These are phyloP conservation scores for Pterocarpus macrocarpus DNA, from an alignment of 306 rosid genomes.

Conservation along the genomic window DNA sequence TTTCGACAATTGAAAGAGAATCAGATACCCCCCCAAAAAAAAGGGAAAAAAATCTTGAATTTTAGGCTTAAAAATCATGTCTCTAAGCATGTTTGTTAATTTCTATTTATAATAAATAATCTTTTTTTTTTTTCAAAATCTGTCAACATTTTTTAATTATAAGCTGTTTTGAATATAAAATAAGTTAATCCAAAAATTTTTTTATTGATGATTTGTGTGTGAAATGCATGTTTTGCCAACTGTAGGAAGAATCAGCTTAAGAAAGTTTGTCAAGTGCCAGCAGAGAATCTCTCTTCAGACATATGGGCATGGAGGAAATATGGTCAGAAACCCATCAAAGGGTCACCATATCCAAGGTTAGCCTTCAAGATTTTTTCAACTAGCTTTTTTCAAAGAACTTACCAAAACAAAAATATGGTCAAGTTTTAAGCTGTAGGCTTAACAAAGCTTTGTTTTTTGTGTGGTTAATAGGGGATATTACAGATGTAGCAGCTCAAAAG, in stretches of 20 bases:
- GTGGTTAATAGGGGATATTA: slow-evolving; percentile 81
- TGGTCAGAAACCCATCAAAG: slow-evolving; percentile 98
- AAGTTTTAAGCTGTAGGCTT: neutral
- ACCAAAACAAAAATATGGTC: neutral
- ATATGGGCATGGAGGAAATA: slow-evolving; percentile 99
- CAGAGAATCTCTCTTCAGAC: slow-evolving; percentile 87
- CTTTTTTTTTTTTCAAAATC: neutral
- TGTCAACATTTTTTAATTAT: no score
- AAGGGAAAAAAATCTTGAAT: neutral
- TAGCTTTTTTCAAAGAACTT: neutral
- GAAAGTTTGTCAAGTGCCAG: slow-evolving; percentile 87
- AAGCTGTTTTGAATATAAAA: no score
- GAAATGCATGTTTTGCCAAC: slow-evolving; percentile 15
- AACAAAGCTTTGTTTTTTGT: slow-evolving; percentile 30
- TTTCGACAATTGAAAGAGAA: neutral
- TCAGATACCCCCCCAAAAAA: neutral
- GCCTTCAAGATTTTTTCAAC: slow-evolving; percentile 4
- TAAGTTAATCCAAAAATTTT: no score
- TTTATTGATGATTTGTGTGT: slow-evolving; percentile 15
- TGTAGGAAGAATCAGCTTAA: slow-evolving; percentile 90
- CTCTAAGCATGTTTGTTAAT: neutral
- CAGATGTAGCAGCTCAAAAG: slow-evolving; percentile 96
- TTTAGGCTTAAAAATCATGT: slow-evolving; percentile 18
- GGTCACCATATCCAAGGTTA: slow-evolving; percentile 98
- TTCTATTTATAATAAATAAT: neutral